Evolutionary conservation across 805 yeast genomes (phyloP).

Genomic region (Candida sphagnicola): DNA sequence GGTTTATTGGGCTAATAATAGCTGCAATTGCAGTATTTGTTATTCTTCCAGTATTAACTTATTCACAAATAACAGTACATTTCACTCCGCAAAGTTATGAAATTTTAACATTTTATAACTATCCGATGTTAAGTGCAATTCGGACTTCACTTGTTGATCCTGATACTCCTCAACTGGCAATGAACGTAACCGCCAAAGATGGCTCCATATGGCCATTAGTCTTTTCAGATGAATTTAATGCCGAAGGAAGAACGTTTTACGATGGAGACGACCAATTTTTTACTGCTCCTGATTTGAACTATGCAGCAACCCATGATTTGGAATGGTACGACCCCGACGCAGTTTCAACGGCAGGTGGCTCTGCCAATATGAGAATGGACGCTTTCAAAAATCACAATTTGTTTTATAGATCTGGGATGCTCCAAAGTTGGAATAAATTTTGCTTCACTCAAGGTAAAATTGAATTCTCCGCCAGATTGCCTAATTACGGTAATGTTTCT

Average conservation of each 20-base stretch:
- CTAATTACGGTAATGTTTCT: conserved; percentile 30
- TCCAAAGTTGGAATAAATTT: conserved; percentile 35
- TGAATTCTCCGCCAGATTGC: conserved; percentile 28
- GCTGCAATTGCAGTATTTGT: conserved; percentile 69
- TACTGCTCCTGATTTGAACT: conserved; percentile 37
- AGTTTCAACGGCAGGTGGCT: conserved; percentile 34
- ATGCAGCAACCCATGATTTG: conserved; percentile 41
- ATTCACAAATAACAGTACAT: conserved; percentile 55
- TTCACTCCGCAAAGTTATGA: conserved; percentile 33
- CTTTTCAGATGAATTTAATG: conserved; percentile 41
- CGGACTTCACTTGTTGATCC: conserved; percentile 36
- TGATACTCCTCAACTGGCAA: conserved; percentile 34
- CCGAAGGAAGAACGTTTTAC: conserved; percentile 40
- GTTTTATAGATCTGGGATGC: conserved; percentile 36
- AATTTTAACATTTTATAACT: conserved; percentile 41
- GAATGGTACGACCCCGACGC: conserved; percentile 45
- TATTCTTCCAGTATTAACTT: conserved; percentile 80
- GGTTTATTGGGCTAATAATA: conserved; percentile 51
- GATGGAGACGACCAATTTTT: conserved; percentile 44
- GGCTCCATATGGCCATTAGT: conserved; percentile 35
- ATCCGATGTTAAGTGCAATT: conserved; percentile 34
- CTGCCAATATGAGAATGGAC: conserved; percentile 31
- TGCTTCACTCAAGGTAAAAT: conserved; percentile 33
- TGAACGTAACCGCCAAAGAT: conserved; percentile 15
- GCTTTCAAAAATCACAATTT: conserved; percentile 32